phyloP scores from a whole-genome alignment of 176 grass and related monocot genomes.

The Oryza coarctata region DNA sequence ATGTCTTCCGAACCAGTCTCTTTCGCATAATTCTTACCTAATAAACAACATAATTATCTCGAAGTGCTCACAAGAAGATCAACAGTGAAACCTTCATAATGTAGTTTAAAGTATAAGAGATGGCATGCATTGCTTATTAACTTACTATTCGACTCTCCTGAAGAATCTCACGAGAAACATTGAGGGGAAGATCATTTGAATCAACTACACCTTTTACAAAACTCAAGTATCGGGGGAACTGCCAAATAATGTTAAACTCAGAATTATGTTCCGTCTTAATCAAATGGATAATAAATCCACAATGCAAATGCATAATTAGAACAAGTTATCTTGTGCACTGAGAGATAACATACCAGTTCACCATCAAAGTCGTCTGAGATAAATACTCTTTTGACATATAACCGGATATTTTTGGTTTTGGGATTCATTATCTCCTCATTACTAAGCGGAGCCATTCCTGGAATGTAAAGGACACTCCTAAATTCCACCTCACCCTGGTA shows the following conservation, averaged over 20 bases:
- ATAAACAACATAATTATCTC: conserved; percentile 19
- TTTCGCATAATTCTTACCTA: conserved; percentile 92
- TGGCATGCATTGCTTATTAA: conserved; percentile 11
- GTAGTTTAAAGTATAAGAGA: background rate
- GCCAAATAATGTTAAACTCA: conserved; percentile 33
- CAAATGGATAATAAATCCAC: background rate
- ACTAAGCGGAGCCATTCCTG: conserved; percentile 77
- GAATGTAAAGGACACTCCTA: conserved; percentile 76
- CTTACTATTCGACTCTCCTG: conserved; percentile 94
- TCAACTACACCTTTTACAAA: conserved; percentile 90
- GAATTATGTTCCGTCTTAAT: background rate
- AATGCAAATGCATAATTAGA: background rate
- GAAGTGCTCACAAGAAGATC: background rate
- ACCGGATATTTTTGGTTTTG: conserved; percentile 80
- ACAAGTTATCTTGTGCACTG: background rate
- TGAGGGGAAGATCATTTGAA: conserved; percentile 83
- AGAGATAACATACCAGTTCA: conserved; percentile 52
- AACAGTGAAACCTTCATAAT: background rate
- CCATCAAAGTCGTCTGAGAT: conserved; percentile 89
- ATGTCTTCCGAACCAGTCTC: conserved; percentile 88
- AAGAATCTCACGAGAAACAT: conserved; percentile 85
- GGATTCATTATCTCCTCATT: conserved; percentile 81
- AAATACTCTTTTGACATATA: conserved; percentile 84
- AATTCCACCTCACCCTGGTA: conserved; percentile 84
- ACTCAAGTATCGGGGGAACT: conserved; percentile 84